Conservation (phyloP, 1,284 basidiomycete genomes). For the Pseudozyma pruni region DNA sequence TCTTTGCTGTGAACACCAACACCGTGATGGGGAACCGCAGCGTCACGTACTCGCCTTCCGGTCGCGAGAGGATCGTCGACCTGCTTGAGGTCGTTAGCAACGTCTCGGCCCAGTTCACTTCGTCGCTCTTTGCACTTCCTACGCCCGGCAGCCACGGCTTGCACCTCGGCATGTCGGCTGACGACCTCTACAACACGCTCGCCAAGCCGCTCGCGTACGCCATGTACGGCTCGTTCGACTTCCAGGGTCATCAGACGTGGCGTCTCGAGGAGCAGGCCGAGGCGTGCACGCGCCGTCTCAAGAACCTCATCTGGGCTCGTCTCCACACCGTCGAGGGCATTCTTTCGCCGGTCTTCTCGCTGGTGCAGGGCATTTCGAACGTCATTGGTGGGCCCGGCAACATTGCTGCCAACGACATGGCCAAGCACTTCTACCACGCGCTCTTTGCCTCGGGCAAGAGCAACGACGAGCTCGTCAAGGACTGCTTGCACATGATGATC, state of each 20-base stretch:
- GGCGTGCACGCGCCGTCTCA: slow-evolving; percentile 30
- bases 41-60: slow-evolving; percentile 13
- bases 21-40: slow-evolving; percentile 21
- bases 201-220: slow-evolving; percentile 47
- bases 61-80: slow-evolving; percentile 34
- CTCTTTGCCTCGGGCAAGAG: slow-evolving; percentile 42
- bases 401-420: slow-evolving; percentile 33
- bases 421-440: slow-evolving; percentile 45
- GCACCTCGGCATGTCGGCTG: slow-evolving; percentile 33
- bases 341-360: slow-evolving; percentile 29
- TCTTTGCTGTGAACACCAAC: slow-evolving; percentile 27
- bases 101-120: slow-evolving; percentile 44
- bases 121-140: slow-evolving; percentile 44
- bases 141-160: slow-evolving; percentile 28
- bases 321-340: slow-evolving; percentile 38
- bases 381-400: slow-evolving; percentile 47
- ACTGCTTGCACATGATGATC: slow-evolving; percentile 46
- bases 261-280: slow-evolving; percentile 40
- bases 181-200: slow-evolving; percentile 25
- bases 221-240: slow-evolving; percentile 51
- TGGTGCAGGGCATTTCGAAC: slow-evolving; percentile 47
- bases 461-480: slow-evolving; percentile 42
- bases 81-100: slow-evolving; percentile 41
- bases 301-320: slow-evolving; percentile 44
- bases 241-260: slow-evolving; percentile 46